Conservation (phyloP, 495 filamentous ascomycete species). For the Massariosphaeria phaeospora region DNA sequence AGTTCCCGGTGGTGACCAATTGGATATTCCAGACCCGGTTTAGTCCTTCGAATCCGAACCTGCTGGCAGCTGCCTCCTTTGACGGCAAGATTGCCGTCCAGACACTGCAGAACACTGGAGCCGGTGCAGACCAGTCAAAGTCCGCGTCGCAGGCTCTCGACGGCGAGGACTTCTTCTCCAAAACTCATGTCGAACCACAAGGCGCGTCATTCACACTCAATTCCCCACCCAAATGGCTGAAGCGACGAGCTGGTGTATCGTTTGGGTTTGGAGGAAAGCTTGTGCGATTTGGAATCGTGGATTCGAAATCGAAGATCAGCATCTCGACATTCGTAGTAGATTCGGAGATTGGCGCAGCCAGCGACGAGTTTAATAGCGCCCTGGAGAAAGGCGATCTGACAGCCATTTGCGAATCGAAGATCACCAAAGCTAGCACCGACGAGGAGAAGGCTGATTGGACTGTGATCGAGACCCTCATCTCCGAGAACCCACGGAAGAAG, state of each 20-base stretch:
- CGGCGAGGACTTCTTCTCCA: slow-evolving; percentile 94
- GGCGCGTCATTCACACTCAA: slow-evolving; percentile 78
- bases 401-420: slow-evolving; percentile 75
- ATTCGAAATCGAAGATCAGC: slow-evolving; percentile 66
- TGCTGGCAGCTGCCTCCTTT: slow-evolving; percentile 92
- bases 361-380: slow-evolving; percentile 79
- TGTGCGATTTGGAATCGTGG: slow-evolving; percentile 61
- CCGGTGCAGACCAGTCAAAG: slow-evolving; percentile 47
- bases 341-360: slow-evolving; percentile 73
- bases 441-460: slow-evolving; percentile 95
- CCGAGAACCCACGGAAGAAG: slow-evolving; percentile 70
- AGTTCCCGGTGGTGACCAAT: slow-evolving; percentile 95
- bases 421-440: slow-evolving; percentile 66
- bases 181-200: slow-evolving; percentile 85
- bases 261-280: slow-evolving; percentile 97
- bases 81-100: slow-evolving; percentile 92
- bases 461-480: slow-evolving; percentile 82
- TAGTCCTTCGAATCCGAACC: slow-evolving; percentile 85
- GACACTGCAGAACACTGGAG: slow-evolving; percentile 80
- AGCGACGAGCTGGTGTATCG: slow-evolving; percentile 76
- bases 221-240: slow-evolving; percentile 85
- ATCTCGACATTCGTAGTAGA: slow-evolving; percentile 88
- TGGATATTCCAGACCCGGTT: slow-evolving; percentile 97
- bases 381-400: slow-evolving; percentile 71
- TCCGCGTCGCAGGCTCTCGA: slow-evolving; percentile 67